Evolutionary conservation across 495 filamentous ascomycete species (phyloP), one percentile per base, ranked within the genome.

Genomic region (Polyplosphaeria fusca): DNA sequence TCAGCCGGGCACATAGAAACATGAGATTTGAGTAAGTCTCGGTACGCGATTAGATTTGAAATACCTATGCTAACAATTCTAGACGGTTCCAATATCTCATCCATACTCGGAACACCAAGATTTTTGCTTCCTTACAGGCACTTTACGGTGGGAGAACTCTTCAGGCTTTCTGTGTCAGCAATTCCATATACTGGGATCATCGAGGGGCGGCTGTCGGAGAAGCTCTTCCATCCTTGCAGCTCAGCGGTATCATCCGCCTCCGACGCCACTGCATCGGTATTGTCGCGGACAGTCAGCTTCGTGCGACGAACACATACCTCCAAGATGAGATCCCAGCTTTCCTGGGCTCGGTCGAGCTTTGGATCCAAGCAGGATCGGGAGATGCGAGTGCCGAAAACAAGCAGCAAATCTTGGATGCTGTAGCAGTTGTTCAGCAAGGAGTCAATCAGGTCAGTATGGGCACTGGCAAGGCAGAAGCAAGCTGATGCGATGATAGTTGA

Each of bases 91-190:
- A n/a, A n/a, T n/a, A n/a, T n/a, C n/a, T n/a, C n/a, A n/a, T n/a
- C n/a, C n/a, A n/a, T n/a, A n/a, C n/a, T n/a, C n/a, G n/a, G n/a
- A n/a, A n/a, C n/a, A n/a, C n/a, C n/a, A n/a, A n/a, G n/a, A n/a
- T n/a, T n/a, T n/a, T n/a, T n/a, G n/a, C n/a, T n/a, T n/a, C n/a
- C n/a, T n/a, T n/a, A n/a, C n/a, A n/a, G n/a, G n/a, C n/a, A n/a
- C n/a, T n/a, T n/a, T n/a, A n/a, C n/a, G n/a, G n/a, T n/a, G n/a
- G n/a, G n/a, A n/a, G n/a, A n/a, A n/a, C n/a, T n/a, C n/a, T n/a
- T n/a, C n/a, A n/a, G n/a, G 67, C 71, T 2, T 74, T 74, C 30
- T 74, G 72, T 38, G 67, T 65, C 25, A 71, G 71, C 60, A 76
- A 74, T 44, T 47, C 28, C 0, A 44, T 66, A 4, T 73, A 74